Base-by-base conservation (phyloP, 2,329 filamentous ascomycete genomes). In the Penicillium palitans region DNA sequence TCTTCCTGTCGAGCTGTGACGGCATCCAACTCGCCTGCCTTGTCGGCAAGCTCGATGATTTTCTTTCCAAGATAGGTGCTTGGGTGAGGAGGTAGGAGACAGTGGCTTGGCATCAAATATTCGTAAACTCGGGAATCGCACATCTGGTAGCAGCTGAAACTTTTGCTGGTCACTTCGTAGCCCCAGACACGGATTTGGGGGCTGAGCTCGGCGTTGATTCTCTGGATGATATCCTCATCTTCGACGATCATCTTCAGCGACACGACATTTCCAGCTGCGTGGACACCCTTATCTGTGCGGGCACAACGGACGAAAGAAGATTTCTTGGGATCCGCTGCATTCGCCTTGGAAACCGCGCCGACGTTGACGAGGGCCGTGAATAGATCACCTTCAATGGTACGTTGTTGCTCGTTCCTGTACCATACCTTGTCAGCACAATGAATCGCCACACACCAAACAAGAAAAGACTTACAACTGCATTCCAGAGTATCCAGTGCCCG, bases 91-190 rank as follows among this genome's bases (percentile, higher is more conserved):
- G 95, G 95, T 33, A 99, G 79, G 66, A 99, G 90, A 57, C 90
- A 91, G 76, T 98, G 92, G 42, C 90, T 95, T 2, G 95, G 95
- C 74, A 99, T 90, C 52, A 99, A 81, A 72, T 99, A 99, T 78
- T 99, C 95, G 77, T 99, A 99, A 83, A 93, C 96, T 66, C 95
- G 84, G 27, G 92, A 96, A 76, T 99, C 95, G 76, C 93, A 97
- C 56, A 90, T 85, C 72, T 96, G 90, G 76, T 99, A 99, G 76
- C 90, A 93, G 75, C 90, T 97, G 80, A 98, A 99, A 66, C 87
- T 86, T 64, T 93, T 93, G 72, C 89, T 93, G 0, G 93, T 96
- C 52, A 91, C 83, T 75, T 96, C 87, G 61, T 96, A 91, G 4
- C 91, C 95, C 95, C 95, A 99, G 3, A 99, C 84, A 52, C 95